phyloP scores from a whole-genome alignment of 768 basidiomycete genomes.

The Leucocoprinus leucothites region DNA sequence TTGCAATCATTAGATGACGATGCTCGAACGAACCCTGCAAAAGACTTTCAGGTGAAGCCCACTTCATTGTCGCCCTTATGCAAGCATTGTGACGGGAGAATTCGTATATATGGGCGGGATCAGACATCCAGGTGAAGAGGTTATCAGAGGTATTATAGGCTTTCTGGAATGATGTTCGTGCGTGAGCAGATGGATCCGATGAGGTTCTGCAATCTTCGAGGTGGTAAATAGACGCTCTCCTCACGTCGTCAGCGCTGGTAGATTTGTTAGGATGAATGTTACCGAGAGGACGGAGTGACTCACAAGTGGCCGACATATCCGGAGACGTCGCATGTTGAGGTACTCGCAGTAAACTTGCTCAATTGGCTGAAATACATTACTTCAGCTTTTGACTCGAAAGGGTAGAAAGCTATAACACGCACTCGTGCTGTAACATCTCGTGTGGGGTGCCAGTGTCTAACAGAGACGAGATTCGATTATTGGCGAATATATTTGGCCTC shows the following conservation, averaged over 20 bases:
- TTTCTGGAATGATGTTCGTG: slow-evolving; percentile 7
- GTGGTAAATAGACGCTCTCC: slow-evolving; percentile 5
- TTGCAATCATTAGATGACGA: background rate
- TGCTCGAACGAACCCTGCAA: background rate
- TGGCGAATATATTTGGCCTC: slow-evolving; percentile 22
- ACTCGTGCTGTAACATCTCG: background rate
- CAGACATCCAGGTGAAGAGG: slow-evolving; percentile 8
- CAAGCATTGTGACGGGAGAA: slow-evolving; percentile 9
- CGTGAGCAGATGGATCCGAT: background rate
- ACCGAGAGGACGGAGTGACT: background rate
- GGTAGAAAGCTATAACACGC: background rate
- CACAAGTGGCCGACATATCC: slow-evolving; percentile 10
- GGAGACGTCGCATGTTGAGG: slow-evolving; percentile 2
- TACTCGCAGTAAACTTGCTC: background rate
- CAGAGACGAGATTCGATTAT: slow-evolving; percentile 21
- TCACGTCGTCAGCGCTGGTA: slow-evolving; percentile 3
- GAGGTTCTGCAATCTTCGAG: slow-evolving; percentile 5
- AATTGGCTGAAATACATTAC: background rate
- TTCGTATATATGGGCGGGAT: slow-evolving; percentile 5
- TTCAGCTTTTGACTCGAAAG: background rate
- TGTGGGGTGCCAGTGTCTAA: slow-evolving; percentile 13
- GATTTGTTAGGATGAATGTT: background rate
- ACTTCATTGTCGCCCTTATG: slow-evolving; percentile 6
- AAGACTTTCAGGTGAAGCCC: slow-evolving; percentile 3
- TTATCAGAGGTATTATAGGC: background rate